Evolutionary conservation across 2,329 filamentous ascomycete genomes (phyloP).

Genomic region (Trichophyton verrucosum): DNA sequence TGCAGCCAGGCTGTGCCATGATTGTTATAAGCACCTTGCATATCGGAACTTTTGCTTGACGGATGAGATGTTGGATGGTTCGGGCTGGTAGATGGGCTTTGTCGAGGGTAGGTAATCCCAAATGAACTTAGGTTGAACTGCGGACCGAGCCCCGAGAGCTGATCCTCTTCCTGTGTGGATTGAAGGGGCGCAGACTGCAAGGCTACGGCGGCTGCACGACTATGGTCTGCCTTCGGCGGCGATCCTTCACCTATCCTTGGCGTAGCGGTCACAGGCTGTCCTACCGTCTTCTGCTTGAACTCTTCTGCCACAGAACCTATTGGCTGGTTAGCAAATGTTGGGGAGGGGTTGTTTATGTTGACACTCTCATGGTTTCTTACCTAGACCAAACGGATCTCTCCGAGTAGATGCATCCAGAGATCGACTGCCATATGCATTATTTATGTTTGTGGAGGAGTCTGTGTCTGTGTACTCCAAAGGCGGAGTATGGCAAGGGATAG

Average conservation of each 20-base stretch:
- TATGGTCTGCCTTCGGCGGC: neutral
- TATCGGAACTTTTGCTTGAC: neutral
- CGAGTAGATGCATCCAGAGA: conserved; percentile 1
- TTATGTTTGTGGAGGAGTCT: conserved; percentile 4
- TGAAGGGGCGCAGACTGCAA: conserved; percentile 17
- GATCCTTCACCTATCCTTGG: conserved; percentile 1
- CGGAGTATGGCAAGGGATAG: conserved; percentile 9
- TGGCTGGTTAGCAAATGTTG: neutral
- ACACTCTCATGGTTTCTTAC: neutral
- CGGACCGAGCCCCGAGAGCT: conserved; percentile 21
- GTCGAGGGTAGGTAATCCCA: conserved; percentile 22
- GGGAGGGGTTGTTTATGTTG: neutral
- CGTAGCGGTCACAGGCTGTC: neutral
- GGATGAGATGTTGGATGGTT: conserved; percentile 25
- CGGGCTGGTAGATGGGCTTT: conserved; percentile 25
- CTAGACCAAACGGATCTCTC: neutral
- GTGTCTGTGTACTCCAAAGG: conserved; percentile 8
- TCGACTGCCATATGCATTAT: conserved; percentile 4
- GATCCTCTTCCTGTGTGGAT: conserved; percentile 22
- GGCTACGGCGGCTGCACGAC: neutral
- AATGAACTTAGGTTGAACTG: conserved; percentile 19
- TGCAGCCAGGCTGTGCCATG: conserved; percentile 5
- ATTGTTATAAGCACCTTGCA: neutral
- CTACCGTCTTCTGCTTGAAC: neutral
- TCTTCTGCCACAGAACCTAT: neutral